Evolutionary conservation across 2,329 filamentous ascomycete species (phyloP), one percentile per base, ranked within the genome.

Genomic region (Fusarium siculi): DNA sequence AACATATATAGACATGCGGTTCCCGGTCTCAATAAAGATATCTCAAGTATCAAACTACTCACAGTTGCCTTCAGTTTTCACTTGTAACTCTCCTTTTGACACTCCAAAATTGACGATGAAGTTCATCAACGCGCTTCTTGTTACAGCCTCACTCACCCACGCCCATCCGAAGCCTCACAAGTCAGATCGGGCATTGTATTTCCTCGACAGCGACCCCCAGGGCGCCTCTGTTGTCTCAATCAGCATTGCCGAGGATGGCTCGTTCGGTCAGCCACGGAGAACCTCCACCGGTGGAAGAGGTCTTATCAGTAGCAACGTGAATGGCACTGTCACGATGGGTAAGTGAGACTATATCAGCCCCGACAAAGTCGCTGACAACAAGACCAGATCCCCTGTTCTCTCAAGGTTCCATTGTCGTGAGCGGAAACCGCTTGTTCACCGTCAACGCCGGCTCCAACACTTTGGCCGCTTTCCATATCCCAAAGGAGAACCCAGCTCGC

Each of bases 371-470:
- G 9, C 19, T 59, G 2, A 40, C 4, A 32, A 9, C 10, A 16
- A 7, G 2, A 12, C 4, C 0, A 66, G 64, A 67, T 16, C 63
- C 64, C 4, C 9, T 60, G 0, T 67, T 67, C 16, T 30, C 62
- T 0, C 64, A 67, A 40, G 34, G 21, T 2, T 52, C 64, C 2
- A 9, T 67, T 18, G 6, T 61, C 2, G 64, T 67, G 0, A 28
- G 39, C 16, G 64, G 53, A 2, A 66, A 42, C 9, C 18, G 14
- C 9, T 12, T 67, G 4, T 47, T 67, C 34, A 61, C 63, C 2
- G 52, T 67, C 4, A 67, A 67, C 14, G 63, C 64, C 4, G 64
- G 64, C 6, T 67, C 63, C 1, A 67, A 67, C 23, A 67, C 64
- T 23, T 9, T 67, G 12, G 64, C 63, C 0, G 21, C 44, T 5